Percentiles rank a stretch among this genome's conserved stretches.
These are phyloP conservation scores for Lachancea kluyveri DNA, from an alignment of 805 yeast genomes.

Conservation along the genomic window DNA sequence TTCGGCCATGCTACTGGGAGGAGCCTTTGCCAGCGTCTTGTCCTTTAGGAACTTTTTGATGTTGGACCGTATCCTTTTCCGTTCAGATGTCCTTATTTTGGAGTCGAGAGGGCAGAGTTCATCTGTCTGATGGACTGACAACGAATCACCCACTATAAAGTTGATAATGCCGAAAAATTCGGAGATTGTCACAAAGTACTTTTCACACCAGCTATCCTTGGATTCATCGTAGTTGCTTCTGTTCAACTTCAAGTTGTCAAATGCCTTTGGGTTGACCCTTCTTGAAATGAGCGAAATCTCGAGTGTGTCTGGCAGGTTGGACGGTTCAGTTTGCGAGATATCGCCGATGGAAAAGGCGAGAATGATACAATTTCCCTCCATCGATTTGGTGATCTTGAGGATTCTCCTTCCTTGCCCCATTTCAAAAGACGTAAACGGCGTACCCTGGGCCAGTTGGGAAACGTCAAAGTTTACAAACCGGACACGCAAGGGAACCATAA, in stretches of 20 bases:
- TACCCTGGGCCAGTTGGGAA: background rate
- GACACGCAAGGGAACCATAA: background rate
- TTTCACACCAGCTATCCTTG: conserved; percentile 1
- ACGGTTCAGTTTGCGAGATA: background rate
- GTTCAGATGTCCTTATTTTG: background rate
- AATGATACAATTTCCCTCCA: background rate
- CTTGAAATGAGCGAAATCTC: background rate
- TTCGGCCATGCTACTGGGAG: background rate
- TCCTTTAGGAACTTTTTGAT: background rate
- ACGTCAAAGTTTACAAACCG: background rate
- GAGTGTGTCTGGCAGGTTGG: background rate
- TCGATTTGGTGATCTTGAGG: background rate
- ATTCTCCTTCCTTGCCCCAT: background rate
- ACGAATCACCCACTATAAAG: background rate
- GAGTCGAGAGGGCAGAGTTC: background rate
- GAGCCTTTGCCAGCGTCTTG: background rate
- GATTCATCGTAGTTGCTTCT: background rate
- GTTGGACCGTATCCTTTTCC: background rate
- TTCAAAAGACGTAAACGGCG: background rate
- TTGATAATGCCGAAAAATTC: background rate
- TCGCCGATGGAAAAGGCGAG: background rate
- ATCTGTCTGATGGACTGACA: background rate
- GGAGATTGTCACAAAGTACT: background rate
- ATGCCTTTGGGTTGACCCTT: background rate
- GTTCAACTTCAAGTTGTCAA: conserved; percentile 1